A percentile compares a stretch with the other conserved stretches of the same genome.
phyloP scores from a whole-genome alignment of 2,329 filamentous ascomycete genomes.

The Phaeosphaeriaceae sp. region DNA sequence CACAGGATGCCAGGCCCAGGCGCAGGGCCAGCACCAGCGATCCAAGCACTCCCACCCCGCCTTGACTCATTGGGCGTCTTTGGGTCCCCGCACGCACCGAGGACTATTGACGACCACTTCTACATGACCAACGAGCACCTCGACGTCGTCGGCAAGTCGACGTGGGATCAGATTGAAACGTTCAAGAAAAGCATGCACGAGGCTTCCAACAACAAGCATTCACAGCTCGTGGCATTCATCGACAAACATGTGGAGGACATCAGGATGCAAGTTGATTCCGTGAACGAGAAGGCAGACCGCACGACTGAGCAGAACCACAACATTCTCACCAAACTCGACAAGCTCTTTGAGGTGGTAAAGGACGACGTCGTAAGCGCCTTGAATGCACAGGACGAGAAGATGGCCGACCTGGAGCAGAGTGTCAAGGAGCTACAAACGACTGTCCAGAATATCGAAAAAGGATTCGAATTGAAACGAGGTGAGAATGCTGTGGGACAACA shows the following conservation, averaged over 20 bases:
- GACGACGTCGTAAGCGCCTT: slow-evolving; percentile 32
- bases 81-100: slow-evolving; percentile 12
- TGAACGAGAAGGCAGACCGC: slow-evolving; percentile 31
- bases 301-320: slow-evolving; percentile 24
- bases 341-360: slow-evolving; percentile 35
- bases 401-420: slow-evolving; percentile 24
- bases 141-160: slow-evolving; percentile 37
- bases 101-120: slow-evolving; percentile 40
- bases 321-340: slow-evolving; percentile 32
- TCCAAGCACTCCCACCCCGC: slow-evolving; percentile 7
- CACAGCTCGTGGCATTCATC: slow-evolving; percentile 23
- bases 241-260: slow-evolving; percentile 34
- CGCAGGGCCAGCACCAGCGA: neutral
- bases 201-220: slow-evolving; percentile 21
- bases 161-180: slow-evolving; percentile 31
- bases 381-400: slow-evolving; percentile 33
- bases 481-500: slow-evolving; percentile 12
- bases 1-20: slow-evolving; percentile 19
- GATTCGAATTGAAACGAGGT: slow-evolving; percentile 22
- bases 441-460: slow-evolving; percentile 33
- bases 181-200: slow-evolving; percentile 19
- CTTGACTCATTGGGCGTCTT: neutral
- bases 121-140: slow-evolving; percentile 47
- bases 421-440: slow-evolving; percentile 37
- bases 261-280: slow-evolving; percentile 29